phyloP scores from a whole-genome alignment of 768 basidiomycete genomes.

The Termitomyces sp. region DNA sequence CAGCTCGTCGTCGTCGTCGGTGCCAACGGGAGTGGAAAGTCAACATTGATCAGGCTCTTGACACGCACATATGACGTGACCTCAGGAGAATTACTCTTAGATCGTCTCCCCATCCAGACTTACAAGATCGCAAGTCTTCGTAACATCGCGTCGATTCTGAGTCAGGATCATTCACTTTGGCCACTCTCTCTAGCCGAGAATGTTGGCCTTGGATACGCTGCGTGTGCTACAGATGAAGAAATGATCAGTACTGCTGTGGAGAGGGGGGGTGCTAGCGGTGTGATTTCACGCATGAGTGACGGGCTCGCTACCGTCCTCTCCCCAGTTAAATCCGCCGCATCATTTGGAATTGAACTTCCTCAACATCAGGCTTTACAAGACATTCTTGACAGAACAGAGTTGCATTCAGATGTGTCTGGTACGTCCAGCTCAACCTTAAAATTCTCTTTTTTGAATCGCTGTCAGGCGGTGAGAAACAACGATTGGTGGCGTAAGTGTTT shows the following conservation, averaged over 20 bases:
- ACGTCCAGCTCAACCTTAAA: too few relatives aligned
- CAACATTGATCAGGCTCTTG: constrained; percentile 44
- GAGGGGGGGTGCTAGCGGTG: constrained; percentile 19
- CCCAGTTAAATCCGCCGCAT: neutral
- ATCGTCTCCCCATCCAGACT: too few relatives aligned
- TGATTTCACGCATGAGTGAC: constrained; percentile 5
- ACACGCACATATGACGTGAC: constrained; percentile 42
- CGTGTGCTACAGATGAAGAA: constrained; percentile 8
- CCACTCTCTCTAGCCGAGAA: constrained; percentile 40
- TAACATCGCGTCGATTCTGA: constrained; percentile 38
- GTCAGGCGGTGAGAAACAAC: too few relatives aligned
- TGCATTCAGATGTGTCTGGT: constrained; percentile 3
- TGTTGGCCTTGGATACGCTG: constrained; percentile 24
- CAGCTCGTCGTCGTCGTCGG: constrained; percentile 53
- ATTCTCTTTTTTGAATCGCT: too few relatives aligned
- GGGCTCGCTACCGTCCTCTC: constrained; percentile 15
- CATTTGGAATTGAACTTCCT: constrained; percentile 3
- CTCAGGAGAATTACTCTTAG: constrained; percentile 30
- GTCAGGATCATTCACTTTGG: constrained; percentile 42
- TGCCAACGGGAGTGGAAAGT: constrained; percentile 49
- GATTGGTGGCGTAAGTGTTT: too few relatives aligned
- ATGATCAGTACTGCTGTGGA: constrained; percentile 23
- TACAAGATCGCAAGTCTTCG: too few relatives aligned
- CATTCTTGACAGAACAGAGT: constrained; percentile 10
- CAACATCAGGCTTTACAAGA: constrained; percentile 9